Evolutionary conservation across 2,329 filamentous ascomycete species (phyloP).

Genomic region (Tolypocladium cylindrosporum): DNA sequence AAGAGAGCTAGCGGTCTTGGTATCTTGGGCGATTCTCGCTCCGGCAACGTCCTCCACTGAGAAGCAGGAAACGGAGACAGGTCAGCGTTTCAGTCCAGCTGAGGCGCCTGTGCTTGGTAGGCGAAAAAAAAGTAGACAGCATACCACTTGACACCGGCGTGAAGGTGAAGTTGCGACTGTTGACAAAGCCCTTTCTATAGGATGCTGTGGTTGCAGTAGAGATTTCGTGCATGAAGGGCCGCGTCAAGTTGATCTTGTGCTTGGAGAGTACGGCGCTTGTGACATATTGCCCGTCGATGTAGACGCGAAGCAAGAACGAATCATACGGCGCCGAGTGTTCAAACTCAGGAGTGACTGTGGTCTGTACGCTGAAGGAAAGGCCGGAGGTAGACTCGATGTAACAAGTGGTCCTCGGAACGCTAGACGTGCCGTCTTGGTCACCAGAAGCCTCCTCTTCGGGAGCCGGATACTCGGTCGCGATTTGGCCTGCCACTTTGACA

Average conservation of each 20-base stretch:
- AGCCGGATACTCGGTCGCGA: slow-evolving; percentile 11
- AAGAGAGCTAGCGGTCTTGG: slow-evolving; percentile 2
- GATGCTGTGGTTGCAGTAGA: background rate
- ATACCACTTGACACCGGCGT: slow-evolving; percentile 5
- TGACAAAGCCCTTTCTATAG: rapidly evolving
- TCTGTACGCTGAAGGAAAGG: slow-evolving; percentile 8
- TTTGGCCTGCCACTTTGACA: slow-evolving; percentile 8
- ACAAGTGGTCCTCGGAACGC: background rate
- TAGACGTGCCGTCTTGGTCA: rapidly evolving
- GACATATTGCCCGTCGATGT: slow-evolving; percentile 8
- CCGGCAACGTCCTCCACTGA: slow-evolving; percentile 6
- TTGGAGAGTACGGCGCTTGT: rapidly evolving
- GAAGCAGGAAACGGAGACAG: background rate
- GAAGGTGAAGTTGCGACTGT: slow-evolving; percentile 6
- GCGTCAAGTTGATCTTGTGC: too few species aligned
- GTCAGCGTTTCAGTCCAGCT: background rate
- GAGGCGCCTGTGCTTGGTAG: too few species aligned
- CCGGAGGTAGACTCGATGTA: slow-evolving; percentile 15
- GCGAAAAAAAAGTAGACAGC: background rate
- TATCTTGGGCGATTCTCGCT: background rate
- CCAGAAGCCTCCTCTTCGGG: background rate
- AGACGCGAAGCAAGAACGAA: rapidly evolving
- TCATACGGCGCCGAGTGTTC: background rate
- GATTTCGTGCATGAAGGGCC: background rate
- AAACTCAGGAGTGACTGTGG: background rate